Percentiles rank a stretch among this genome's conserved stretches.
These are phyloP conservation scores for Boeremia exigua DNA, from an alignment of 2,329 filamentous ascomycete genomes.

Conservation along the genomic window DNA sequence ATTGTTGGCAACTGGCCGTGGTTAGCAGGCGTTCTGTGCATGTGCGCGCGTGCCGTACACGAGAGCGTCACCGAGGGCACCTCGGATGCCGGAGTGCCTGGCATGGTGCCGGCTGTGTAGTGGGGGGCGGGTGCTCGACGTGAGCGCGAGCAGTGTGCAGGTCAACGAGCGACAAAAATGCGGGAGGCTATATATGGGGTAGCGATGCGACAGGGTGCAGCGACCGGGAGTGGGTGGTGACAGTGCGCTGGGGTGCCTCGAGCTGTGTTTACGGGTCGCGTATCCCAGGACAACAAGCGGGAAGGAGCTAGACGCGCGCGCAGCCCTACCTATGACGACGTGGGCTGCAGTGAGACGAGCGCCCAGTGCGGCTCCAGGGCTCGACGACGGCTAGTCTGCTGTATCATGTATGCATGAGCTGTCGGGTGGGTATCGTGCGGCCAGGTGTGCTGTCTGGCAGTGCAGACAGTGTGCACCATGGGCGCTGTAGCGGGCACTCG, in stretches of 20 bases:
- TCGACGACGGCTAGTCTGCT: neutral
- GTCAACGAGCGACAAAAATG: slow-evolving; percentile 24
- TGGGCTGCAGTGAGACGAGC: slow-evolving; percentile 15
- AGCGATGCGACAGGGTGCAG: slow-evolving; percentile 21
- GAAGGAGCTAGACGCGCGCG: slow-evolving; percentile 25
- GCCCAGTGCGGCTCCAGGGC: neutral
- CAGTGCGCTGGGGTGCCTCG: slow-evolving; percentile 19
- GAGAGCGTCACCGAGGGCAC: slow-evolving; percentile 73
- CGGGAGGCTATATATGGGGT: slow-evolving; percentile 16
- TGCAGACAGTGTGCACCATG: too few species aligned
- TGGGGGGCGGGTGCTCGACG: slow-evolving; percentile 27
- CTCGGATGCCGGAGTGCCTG: slow-evolving; percentile 59
- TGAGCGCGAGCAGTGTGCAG: slow-evolving; percentile 16
- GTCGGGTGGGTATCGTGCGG: slow-evolving; percentile 3
- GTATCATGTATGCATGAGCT: slow-evolving; percentile 4
- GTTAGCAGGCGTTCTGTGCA: slow-evolving; percentile 40
- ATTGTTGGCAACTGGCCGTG: slow-evolving; percentile 86
- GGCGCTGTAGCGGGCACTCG: neutral
- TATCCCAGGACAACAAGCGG: slow-evolving; percentile 32
- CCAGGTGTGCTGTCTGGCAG: neutral
- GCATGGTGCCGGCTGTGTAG: slow-evolving; percentile 58
- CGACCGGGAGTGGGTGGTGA: slow-evolving; percentile 34
- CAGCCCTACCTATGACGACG: slow-evolving; percentile 26
- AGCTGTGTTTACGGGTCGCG: slow-evolving; percentile 30
- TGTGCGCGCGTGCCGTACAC: slow-evolving; percentile 56